Evolutionary conservation across 108 stramenopile species (phyloP).

Genomic region (Cyclotella distinguenda): DNA sequence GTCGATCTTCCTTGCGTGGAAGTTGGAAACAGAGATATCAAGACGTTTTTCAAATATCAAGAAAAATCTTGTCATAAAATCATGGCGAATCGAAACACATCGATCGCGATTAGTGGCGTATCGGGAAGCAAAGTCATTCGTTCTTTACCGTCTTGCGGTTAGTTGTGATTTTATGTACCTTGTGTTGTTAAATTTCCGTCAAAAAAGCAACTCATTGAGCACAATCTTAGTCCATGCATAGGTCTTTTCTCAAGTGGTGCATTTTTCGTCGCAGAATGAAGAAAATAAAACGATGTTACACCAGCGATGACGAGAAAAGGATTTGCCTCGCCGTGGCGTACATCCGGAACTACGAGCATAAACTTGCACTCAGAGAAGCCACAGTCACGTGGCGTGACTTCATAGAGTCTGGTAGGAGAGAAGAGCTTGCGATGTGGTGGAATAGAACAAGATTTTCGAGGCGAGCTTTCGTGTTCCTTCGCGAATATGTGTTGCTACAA

Average conservation of each 20-base stretch:
- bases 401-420: not conserved
- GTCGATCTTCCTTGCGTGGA: not conserved
- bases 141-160: conserved; percentile 1
- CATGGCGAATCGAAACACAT: not conserved
- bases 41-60: not conserved
- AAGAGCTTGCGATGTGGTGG: conserved; percentile 14
- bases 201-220: no score
- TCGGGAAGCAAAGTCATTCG: not conserved
- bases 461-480: not conserved
- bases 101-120: not conserved
- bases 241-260: conserved; percentile 22
- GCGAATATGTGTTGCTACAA: not conserved
- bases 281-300: conserved; percentile 33
- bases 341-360: conserved; percentile 9
- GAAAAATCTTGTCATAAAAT: not conserved
- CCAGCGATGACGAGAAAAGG: conserved; percentile 12
- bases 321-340: conserved; percentile 12
- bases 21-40: not conserved
- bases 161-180: conserved; percentile 7
- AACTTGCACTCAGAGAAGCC: conserved; percentile 3
- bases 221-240: not conserved
- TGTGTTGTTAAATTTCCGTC: conserved; percentile 1
- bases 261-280: conserved; percentile 35
- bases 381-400: conserved; percentile 14
- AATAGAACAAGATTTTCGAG: conserved; percentile 1